A percentile compares a stretch with the other conserved stretches of the same genome.
Conservation (phyloP, 202 grass and related monocot species). For the Carex sylvatica region DNA sequence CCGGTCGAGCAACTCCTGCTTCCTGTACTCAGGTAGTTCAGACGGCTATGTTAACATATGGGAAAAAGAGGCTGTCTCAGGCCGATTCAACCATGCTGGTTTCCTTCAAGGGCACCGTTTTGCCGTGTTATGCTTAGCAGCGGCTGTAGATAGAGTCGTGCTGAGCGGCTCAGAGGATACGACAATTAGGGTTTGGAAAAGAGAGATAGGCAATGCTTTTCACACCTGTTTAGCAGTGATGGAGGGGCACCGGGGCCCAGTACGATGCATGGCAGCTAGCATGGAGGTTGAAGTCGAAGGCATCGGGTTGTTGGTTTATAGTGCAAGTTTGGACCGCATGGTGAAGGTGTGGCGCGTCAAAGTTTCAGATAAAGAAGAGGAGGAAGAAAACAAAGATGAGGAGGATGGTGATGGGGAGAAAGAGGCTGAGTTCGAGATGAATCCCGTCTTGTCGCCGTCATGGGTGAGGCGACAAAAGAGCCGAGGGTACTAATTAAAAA, state of each 20-base stretch:
- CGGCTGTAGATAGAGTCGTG: constrained; percentile 48
- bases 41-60: constrained; percentile 87
- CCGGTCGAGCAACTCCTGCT: constrained; percentile 36
- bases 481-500: constrained; percentile 27
- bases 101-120: constrained; percentile 78
- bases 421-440: constrained; percentile 45
- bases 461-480: constrained; percentile 80
- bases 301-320: constrained; percentile 69
- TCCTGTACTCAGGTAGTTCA: constrained; percentile 74
- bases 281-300: constrained; percentile 64
- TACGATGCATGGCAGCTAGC: constrained; percentile 64
- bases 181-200: constrained; percentile 80
- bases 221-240: constrained; percentile 88
- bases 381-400: constrained; percentile 7
- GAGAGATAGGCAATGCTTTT: constrained; percentile 32
- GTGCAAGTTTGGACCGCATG: constrained; percentile 67
- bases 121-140: constrained; percentile 61
- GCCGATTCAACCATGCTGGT: constrained; percentile 53
- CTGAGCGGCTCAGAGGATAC: constrained; percentile 83
- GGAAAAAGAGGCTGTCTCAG: constrained; percentile 74
- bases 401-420: constrained; percentile 26
- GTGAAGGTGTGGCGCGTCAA: constrained; percentile 93
- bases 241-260: constrained; percentile 68
- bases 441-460: constrained; percentile 70
- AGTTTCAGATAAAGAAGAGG: constrained; percentile 48